Conservation (phyloP, 352 stramenopile genomes). For the Globisporangium uncinulatum region DNA sequence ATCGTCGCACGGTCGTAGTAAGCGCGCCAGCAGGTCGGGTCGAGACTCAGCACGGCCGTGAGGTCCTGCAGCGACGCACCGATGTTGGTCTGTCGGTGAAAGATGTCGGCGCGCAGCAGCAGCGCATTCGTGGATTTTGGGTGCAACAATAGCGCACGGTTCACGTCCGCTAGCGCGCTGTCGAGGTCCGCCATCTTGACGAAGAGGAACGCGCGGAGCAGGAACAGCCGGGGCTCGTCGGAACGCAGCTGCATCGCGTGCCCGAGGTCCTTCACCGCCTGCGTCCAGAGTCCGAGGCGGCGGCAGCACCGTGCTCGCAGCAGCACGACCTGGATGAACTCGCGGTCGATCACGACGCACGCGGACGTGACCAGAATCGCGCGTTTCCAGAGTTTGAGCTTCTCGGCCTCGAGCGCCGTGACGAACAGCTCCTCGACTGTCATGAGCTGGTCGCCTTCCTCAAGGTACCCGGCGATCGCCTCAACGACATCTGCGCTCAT, state of each 20-base stretch:
- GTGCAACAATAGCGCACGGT: slow-evolving; percentile 47
- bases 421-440: slow-evolving; percentile 63
- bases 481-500: slow-evolving; percentile 40
- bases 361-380: slow-evolving; percentile 65
- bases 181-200: slow-evolving; percentile 48
- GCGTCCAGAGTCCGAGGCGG: slow-evolving; percentile 62
- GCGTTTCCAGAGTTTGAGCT: slow-evolving; percentile 57
- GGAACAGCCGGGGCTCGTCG: slow-evolving; percentile 47
- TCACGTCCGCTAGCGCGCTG: slow-evolving; percentile 52
- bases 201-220: slow-evolving; percentile 53
- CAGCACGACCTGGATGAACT: slow-evolving; percentile 50
- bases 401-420: slow-evolving; percentile 42
- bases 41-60: slow-evolving; percentile 44
- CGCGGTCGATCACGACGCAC: slow-evolving; percentile 60
- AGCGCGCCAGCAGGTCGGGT: slow-evolving; percentile 70
- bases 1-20: slow-evolving; percentile 75
- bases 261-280: slow-evolving; percentile 63
- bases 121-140: slow-evolving; percentile 64
- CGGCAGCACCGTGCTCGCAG: slow-evolving; percentile 63
- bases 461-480: slow-evolving; percentile 41
- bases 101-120: slow-evolving; percentile 62
- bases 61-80: slow-evolving; percentile 56
- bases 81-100: slow-evolving; percentile 37
- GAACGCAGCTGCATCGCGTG: slow-evolving; percentile 40
- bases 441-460: slow-evolving; percentile 47